phyloP scores from a whole-genome alignment of 208 protist species.

The Naegleria gruberi region DNA sequence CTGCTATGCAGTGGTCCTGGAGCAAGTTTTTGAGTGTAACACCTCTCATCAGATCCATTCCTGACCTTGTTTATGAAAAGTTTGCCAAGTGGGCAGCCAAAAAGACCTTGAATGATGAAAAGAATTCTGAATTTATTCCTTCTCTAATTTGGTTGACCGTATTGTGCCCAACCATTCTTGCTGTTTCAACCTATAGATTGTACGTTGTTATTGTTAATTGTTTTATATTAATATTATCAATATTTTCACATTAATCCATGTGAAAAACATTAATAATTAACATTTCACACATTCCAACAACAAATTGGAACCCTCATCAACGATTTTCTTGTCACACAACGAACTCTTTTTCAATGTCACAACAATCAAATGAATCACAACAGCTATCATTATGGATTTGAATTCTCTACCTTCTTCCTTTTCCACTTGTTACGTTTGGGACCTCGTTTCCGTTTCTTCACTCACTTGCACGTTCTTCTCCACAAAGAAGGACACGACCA shows the following conservation, averaged over 20 bases:
- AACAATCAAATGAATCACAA: not conserved
- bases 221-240: no score
- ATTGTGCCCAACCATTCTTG: not conserved
- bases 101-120: not conserved
- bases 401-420: not conserved
- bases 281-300: no score
- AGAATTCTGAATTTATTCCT: not conserved
- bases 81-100: not conserved
- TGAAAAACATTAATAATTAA: no score
- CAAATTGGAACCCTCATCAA: no score
- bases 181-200: not conserved
- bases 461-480: conserved; percentile 16
- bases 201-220: not conserved
- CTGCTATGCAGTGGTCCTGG: not conserved
- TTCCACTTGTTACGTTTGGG: conserved; percentile 29
- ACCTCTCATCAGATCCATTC: not conserved
- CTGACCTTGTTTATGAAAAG: not conserved
- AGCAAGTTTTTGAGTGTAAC: no score
- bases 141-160: not conserved
- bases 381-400: conserved; percentile 19
- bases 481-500: conserved; percentile 28
- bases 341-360: not conserved
- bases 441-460: conserved; percentile 32
- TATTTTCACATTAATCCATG: no score
- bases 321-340: no score